Base-by-base conservation (phyloP, 176 grass and related monocot species). In the Rhynchospora tenuis region DNA sequence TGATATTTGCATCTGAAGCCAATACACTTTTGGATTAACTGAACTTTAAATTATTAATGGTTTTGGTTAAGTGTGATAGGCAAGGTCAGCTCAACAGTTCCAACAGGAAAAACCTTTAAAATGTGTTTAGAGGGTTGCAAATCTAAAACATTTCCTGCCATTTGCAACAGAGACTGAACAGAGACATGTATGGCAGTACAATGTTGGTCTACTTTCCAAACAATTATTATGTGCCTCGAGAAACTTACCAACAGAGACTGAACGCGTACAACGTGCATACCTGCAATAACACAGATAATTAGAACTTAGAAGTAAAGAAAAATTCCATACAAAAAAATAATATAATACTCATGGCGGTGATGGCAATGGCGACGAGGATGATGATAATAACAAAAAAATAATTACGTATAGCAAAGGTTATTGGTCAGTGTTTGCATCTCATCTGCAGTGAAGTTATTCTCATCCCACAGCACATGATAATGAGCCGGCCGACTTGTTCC, bases 401-500 rank as follows among this genome's bases (percentile, higher is more conserved):
- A 65, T 82, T 96, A 99, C 97, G 97, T 99, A 90, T 99, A 99
- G 90, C 97, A 99, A 82, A 99, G 97, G 88, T 99, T 99, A 88
- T 99, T 99, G 87, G 97, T 96, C 76, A 99, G 86, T 9, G 97
- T 96, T 87, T 99, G 93, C 91, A 99, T 96, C 84, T 99, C 97
- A 46, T 94, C 89, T 44, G 92, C 92, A 13, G 73, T 81, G 78
- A 89, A 89, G 84, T 89, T 91, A 71, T 91, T 94, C 73, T 94
- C 87, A 57, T 89, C 92, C 92, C 92, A 94, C 9, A 94, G 77
- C 51, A 94, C 87, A 86, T 91, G 87, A 72, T 94, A 91, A 65
- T 88, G 87, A 13, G 87, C 92, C 47, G 92, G 87, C 64, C 87
- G 57, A 84, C 92, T 91, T 19, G 92, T 94, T 55, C 92, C 92